These are phyloP conservation scores for Picea sitchensis DNA, from an alignment of 75 land plant species.

Conservation along the genomic window DNA sequence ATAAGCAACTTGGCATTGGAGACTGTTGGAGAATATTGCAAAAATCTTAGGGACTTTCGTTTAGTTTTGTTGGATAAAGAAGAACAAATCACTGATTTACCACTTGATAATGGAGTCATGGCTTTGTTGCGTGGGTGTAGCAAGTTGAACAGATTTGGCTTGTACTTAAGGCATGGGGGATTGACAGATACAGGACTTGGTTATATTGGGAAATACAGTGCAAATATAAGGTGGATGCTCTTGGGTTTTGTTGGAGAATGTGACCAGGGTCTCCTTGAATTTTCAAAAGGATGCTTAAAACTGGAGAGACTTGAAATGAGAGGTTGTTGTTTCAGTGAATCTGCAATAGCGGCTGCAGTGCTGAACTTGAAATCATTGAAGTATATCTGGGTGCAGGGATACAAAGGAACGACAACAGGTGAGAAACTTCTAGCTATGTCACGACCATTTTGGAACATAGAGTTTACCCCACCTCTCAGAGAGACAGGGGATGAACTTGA, in stretches of 20 bases:
- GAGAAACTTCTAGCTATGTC: constrained; percentile 22
- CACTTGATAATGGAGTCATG: constrained; percentile 87
- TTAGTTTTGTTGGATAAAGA: constrained; percentile 67
- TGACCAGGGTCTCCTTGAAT: constrained; percentile 24
- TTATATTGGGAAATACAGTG: constrained; percentile 48
- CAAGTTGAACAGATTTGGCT: constrained; percentile 58
- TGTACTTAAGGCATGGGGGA: constrained; percentile 77
- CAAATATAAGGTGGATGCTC: constrained; percentile 34
- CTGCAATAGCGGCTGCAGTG: constrained; percentile 18
- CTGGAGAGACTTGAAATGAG: constrained; percentile 41
- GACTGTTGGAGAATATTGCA: constrained; percentile 47
- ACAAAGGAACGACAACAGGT: constrained; percentile 16
- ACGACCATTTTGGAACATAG: constrained; percentile 35
- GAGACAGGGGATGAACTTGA: neutral
- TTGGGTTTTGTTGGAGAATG: constrained; percentile 32
- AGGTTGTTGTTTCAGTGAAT: constrained; percentile 32
- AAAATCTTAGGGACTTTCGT: constrained; percentile 77
- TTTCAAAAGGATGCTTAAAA: constrained; percentile 33
- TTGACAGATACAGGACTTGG: constrained; percentile 75
- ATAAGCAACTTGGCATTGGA: constrained; percentile 70
- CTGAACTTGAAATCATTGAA: constrained; percentile 18
- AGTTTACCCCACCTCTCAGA: constrained; percentile 14
- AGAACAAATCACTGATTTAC: constrained; percentile 59
- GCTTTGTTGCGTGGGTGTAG: constrained; percentile 65
- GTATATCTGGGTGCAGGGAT: constrained; percentile 42